Percentiles rank a stretch among this genome's conserved stretches.
Evolutionary conservation across 768 basidiomycete species (phyloP).

Genomic region (Suillus subalutaceus): DNA sequence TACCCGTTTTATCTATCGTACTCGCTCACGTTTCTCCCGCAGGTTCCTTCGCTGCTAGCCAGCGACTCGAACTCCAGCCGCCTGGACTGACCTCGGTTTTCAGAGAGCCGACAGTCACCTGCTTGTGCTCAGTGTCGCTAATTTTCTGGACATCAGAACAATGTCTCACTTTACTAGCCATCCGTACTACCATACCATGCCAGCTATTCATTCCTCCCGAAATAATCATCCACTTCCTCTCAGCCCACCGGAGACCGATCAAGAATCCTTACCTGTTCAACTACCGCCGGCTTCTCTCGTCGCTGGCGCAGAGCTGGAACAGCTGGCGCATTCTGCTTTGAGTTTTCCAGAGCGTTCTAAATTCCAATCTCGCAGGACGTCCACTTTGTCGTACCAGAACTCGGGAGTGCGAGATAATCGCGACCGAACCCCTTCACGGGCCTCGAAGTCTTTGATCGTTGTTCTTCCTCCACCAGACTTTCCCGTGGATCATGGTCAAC

Average conservation of each 20-base stretch:
- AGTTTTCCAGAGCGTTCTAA: slow-evolving; percentile 16
- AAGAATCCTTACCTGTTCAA: slow-evolving; percentile 10
- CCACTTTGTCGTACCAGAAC: slow-evolving; percentile 59
- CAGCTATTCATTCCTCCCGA: slow-evolving; percentile 39
- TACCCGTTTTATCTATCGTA: slow-evolving; percentile 11
- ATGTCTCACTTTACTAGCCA: slow-evolving; percentile 50
- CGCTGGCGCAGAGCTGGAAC: slow-evolving; percentile 20
- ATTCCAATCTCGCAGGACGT: slow-evolving; percentile 44
- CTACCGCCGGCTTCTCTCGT: neutral
- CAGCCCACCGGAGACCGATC: slow-evolving; percentile 46
- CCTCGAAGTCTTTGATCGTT: slow-evolving; percentile 59
- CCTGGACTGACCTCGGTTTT: slow-evolving; percentile 3
- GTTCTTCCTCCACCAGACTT: slow-evolving; percentile 67
- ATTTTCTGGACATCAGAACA: neutral
- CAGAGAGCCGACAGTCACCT: neutral
- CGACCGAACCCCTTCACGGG: slow-evolving; percentile 42
- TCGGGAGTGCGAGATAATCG: slow-evolving; percentile 47
- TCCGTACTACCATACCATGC: slow-evolving; percentile 46
- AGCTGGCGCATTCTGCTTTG: neutral
- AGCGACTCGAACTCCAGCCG: slow-evolving; percentile 1
- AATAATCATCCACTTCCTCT: slow-evolving; percentile 25
- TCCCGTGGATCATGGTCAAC: slow-evolving; percentile 57
- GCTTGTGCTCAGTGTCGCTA: slow-evolving; percentile 1
- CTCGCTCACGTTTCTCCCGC: neutral
- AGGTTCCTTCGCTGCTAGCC: slow-evolving; percentile 10